phyloP scores from a whole-genome alignment of 2,329 filamentous ascomycete species.

The Myriosclerotinia duriaeana region DNA sequence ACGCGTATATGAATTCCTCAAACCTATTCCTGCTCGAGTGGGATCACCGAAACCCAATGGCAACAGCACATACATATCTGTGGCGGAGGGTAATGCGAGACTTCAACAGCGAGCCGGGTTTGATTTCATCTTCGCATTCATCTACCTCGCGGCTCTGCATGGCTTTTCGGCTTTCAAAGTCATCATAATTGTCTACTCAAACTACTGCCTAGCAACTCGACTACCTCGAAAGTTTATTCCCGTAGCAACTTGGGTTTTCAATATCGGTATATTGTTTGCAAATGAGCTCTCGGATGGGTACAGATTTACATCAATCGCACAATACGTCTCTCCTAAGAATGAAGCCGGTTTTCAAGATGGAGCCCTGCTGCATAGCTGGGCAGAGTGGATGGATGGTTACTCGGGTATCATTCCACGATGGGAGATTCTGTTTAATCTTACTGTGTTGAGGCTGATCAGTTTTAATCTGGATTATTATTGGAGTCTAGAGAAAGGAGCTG shows the following conservation, averaged over 20 bases:
- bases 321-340: conserved; percentile 46
- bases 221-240: conserved; percentile 72
- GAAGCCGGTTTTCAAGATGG: conserved; percentile 19
- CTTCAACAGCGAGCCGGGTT: conserved; percentile 73
- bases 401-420: conserved; percentile 85
- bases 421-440: conserved; percentile 98
- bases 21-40: conserved; percentile 30
- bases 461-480: conserved; percentile 98
- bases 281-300: conserved; percentile 87
- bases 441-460: conserved; percentile 85
- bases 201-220: conserved; percentile 74
- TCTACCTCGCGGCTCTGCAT: conserved; percentile 79
- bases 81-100: conserved; percentile 52
- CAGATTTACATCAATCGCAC: conserved; percentile 62
- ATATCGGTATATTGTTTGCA: conserved; percentile 78
- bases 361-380: conserved; percentile 49
- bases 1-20: conserved; percentile 60
- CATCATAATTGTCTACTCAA: conserved; percentile 73
- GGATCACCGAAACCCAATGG: conserved; percentile 36
- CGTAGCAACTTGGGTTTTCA: conserved; percentile 82
- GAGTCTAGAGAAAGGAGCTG: conserved; percentile 65
- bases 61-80: conserved; percentile 44
- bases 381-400: conserved; percentile 71
- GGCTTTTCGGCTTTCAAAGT: conserved; percentile 85
- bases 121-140: conserved; percentile 75